Percentiles rank a stretch among this genome's conserved stretches.
phyloP scores from a whole-genome alignment of 139 green algal species.

The Chlorella sp. region DNA sequence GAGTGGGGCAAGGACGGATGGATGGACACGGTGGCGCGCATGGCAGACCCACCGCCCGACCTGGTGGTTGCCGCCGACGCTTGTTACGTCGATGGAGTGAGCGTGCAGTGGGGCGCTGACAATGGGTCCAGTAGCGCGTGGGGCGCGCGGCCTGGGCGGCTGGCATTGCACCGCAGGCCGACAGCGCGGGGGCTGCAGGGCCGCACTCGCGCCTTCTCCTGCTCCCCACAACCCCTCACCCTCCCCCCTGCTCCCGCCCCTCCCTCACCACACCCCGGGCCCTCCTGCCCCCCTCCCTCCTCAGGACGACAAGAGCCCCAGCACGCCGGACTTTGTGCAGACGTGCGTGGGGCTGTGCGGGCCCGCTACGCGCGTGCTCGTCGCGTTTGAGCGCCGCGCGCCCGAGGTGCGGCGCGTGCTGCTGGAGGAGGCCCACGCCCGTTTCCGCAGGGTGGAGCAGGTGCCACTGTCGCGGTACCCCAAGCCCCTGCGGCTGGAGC shows the following conservation, averaged over 20 bases:
- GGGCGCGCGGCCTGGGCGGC: too few species aligned
- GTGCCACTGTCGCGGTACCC: conserved; percentile 20
- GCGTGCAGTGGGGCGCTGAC: not conserved
- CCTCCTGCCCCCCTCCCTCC: not conserved
- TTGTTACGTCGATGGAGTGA: conserved; percentile 40
- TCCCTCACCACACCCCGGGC: not conserved
- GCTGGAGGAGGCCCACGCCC: conserved; percentile 15
- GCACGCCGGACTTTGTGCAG: conserved; percentile 41
- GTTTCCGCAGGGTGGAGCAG: conserved; percentile 26
- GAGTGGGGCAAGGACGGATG: conserved; percentile 40
- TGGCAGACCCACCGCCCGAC: conserved; percentile 17
- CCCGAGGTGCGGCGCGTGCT: conserved; percentile 31
- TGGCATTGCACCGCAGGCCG: too few species aligned
- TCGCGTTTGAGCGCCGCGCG: conserved; percentile 45
- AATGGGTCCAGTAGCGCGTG: not conserved
- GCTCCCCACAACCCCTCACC: not conserved
- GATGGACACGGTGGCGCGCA: conserved; percentile 17
- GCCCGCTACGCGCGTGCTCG: conserved; percentile 24
- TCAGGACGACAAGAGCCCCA: conserved; percentile 26
- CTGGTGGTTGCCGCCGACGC: conserved; percentile 44
- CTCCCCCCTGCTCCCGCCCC: not conserved
- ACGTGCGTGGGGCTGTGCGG: conserved; percentile 43
- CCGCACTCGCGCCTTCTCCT: too few species aligned
- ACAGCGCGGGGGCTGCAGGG: too few species aligned
- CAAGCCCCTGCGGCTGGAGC: conserved; percentile 21